A percentile compares a stretch with the other conserved stretches of the same genome.
These are phyloP conservation scores for Lycium barbarum DNA, from an alignment of 257 asterid species.

Conservation along the genomic window DNA sequence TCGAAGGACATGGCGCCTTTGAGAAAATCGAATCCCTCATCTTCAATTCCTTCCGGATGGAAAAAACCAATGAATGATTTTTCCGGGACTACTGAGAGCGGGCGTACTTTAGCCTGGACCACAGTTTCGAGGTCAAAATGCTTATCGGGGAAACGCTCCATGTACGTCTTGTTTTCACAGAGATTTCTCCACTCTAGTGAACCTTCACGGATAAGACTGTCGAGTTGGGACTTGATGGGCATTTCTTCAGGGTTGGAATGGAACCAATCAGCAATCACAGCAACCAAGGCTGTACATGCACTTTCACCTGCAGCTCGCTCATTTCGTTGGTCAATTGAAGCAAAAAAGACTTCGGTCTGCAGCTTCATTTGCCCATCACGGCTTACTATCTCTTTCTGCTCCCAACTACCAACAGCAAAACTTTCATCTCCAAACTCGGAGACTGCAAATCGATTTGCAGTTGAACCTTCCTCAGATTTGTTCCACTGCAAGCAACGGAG, in stretches of 20 bases:
- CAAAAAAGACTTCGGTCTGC: conserved; percentile 73
- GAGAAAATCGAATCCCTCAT: conserved; percentile 64
- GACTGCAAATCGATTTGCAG: conserved; percentile 34
- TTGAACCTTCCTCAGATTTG: conserved; percentile 46
- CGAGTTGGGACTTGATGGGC: conserved; percentile 87
- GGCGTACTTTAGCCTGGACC: conserved; percentile 66
- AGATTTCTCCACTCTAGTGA: conserved; percentile 89
- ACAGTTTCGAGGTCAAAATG: conserved; percentile 92
- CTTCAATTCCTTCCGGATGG: conserved; percentile 71
- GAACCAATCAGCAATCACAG: conserved; percentile 83
- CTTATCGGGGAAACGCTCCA: conserved; percentile 74
- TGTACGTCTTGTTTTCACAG: conserved; percentile 62
- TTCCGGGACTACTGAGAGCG: conserved; percentile 62
- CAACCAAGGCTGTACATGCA: conserved; percentile 87
- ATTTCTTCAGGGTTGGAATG: conserved; percentile 55
- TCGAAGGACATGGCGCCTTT: conserved; percentile 83
- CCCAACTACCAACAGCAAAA: conserved; percentile 84
- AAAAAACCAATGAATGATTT: conserved; percentile 82
- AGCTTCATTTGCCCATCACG: conserved; percentile 78
- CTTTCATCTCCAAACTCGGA: conserved; percentile 76
- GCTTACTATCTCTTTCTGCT: conserved; percentile 66
- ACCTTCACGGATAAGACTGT: conserved; percentile 84
- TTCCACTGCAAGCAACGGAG: conserved; percentile 32
- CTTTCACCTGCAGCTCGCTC: conserved; percentile 90
- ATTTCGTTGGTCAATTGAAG: conserved; percentile 87